Conservation (phyloP, 257 asterid species). For the Penstemon newberryi region DNA sequence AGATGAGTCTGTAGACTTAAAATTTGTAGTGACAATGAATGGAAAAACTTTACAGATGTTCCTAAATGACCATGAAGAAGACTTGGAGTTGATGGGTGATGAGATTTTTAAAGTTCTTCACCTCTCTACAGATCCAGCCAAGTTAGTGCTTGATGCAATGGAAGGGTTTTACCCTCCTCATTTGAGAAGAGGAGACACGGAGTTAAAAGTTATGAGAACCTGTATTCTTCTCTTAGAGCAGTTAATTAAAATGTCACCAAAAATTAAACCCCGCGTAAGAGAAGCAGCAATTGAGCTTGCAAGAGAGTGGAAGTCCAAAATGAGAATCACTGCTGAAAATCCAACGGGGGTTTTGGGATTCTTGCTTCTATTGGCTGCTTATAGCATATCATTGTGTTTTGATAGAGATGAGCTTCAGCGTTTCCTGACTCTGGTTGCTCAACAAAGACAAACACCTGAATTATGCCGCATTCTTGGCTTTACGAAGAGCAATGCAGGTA, state of each 20-base stretch:
- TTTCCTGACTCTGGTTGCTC: conserved; percentile 33
- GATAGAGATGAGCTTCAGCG: conserved; percentile 32
- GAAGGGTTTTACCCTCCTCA: conserved; percentile 53
- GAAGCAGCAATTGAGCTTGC: conserved; percentile 47
- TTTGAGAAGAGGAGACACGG: conserved; percentile 38
- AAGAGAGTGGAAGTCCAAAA: conserved; percentile 44
- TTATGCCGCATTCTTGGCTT: conserved; percentile 24
- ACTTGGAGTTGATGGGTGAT: conserved; percentile 39
- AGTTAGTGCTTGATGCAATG: conserved; percentile 59
- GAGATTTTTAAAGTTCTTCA: conserved; percentile 44
- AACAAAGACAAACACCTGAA: conserved; percentile 27
- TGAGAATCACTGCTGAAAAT: conserved; percentile 22
- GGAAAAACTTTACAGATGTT: conserved; percentile 48
- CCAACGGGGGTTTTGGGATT: conserved; percentile 41
- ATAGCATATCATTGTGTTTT: conserved; percentile 37
- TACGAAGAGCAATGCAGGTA: conserved; percentile 22
- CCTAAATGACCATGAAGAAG: conserved; percentile 42
- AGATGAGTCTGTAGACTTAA: conserved; percentile 34
- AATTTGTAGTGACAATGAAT: conserved; percentile 42
- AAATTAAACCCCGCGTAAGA: conserved; percentile 30
- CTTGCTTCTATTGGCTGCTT: conserved; percentile 49
- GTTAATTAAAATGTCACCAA: conserved; percentile 34
- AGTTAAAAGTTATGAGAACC: conserved; percentile 31
- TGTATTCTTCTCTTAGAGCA: conserved; percentile 48
- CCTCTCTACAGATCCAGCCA: conserved; percentile 51